A percentile compares a stretch with the other conserved stretches of the same genome.
These are phyloP conservation scores for Pseudozyma tsukubaensis DNA, from an alignment of 1,284 basidiomycete species.

Conservation along the genomic window DNA sequence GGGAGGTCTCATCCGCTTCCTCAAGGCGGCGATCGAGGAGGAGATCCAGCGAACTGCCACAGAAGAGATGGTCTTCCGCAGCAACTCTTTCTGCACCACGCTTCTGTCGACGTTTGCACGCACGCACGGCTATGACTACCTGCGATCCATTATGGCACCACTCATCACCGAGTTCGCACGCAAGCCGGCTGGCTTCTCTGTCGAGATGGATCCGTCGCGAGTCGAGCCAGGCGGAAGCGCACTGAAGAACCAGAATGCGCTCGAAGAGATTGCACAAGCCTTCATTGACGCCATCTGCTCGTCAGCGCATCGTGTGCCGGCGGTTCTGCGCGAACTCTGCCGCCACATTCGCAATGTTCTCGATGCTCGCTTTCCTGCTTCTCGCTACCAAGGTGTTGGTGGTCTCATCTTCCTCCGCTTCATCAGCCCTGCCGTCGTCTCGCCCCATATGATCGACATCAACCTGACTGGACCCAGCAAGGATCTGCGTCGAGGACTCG, in stretches of 20 bases:
- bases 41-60: conserved; percentile 59
- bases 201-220: conserved; percentile 61
- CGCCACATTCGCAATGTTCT: conserved; percentile 62
- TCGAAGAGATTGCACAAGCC: conserved; percentile 63
- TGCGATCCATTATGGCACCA: conserved; percentile 62
- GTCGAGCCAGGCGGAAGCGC: conserved; percentile 57
- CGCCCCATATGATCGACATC: conserved; percentile 65
- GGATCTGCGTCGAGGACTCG: conserved; percentile 58
- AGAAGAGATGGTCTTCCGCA: conserved; percentile 66
- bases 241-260: conserved; percentile 53
- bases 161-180: conserved; percentile 61
- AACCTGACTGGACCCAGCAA: conserved; percentile 57
- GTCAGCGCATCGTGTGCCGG: conserved; percentile 62
- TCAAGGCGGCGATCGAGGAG: conserved; percentile 59
- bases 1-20: conserved; percentile 61
- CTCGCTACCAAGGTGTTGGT: conserved; percentile 63
- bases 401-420: conserved; percentile 65
- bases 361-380: conserved; percentile 60
- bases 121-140: conserved; percentile 66
- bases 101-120: conserved; percentile 59
- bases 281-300: conserved; percentile 65
- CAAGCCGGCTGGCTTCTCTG: conserved; percentile 59
- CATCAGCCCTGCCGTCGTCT: conserved; percentile 63
- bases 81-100: conserved; percentile 63
- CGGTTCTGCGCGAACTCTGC: conserved; percentile 64